phyloP scores from a whole-genome alignment of 345 rosid genomes.

The Lagerstroemia speciosa region DNA sequence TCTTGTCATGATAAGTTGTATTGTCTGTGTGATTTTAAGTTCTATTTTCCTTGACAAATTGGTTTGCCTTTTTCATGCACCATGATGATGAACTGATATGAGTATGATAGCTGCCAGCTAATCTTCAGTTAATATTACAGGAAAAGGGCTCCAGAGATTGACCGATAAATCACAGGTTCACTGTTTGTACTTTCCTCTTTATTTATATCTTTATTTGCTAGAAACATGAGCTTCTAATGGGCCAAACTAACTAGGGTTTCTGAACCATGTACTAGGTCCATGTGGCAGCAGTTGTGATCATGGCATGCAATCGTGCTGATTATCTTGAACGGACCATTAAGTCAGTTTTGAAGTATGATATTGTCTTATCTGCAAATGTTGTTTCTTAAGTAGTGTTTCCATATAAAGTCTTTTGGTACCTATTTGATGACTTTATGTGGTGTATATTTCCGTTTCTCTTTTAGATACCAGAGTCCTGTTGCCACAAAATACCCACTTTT shows the following conservation, averaged over 20 bases:
- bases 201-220: neutral
- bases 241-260: slow-evolving; percentile 11
- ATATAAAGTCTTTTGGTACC: neutral
- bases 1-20: neutral
- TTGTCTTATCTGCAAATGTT: slow-evolving; percentile 1
- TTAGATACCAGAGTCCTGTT: slow-evolving; percentile 65
- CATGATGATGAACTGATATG: neutral
- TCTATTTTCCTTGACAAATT: neutral
- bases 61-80: neutral
- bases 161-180: slow-evolving; percentile 47
- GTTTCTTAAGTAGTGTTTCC: slow-evolving; percentile 1
- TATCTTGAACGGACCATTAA: slow-evolving; percentile 78
- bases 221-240: slow-evolving; percentile 7
- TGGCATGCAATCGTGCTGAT: slow-evolving; percentile 99
- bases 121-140: slow-evolving; percentile 37
- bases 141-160: slow-evolving; percentile 54
- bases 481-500: slow-evolving; percentile 85
- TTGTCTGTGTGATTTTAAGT: neutral
- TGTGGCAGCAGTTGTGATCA: slow-evolving; percentile 86
- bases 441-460: slow-evolving; percentile 7
- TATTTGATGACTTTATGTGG: slow-evolving; percentile 4
- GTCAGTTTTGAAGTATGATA: slow-evolving; percentile 62
- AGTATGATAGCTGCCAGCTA: neutral
- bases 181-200: slow-evolving; percentile 5
- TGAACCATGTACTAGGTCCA: slow-evolving; percentile 42